These are phyloP conservation scores for Abrus precatorius DNA, from an alignment of 306 rosid genomes.

Conservation along the genomic window DNA sequence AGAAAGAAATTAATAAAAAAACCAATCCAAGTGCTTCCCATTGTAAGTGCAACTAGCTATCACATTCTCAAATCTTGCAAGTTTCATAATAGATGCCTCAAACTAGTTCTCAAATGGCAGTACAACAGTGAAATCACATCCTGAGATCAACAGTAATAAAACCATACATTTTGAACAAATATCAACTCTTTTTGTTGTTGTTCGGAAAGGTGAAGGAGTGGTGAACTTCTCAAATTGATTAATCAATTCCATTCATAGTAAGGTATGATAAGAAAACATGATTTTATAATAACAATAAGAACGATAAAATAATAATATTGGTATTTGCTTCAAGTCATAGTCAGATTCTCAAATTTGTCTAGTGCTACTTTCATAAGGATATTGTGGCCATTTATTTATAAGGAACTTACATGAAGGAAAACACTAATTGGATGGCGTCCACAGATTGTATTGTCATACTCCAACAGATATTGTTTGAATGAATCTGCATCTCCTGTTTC, in stretches of 20 bases:
- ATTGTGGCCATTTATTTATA: slow-evolving; percentile 13
- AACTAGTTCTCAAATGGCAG: background rate
- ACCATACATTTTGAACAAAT: background rate
- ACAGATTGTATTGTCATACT: slow-evolving; percentile 93
- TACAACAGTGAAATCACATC: background rate
- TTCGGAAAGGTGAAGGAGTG: background rate
- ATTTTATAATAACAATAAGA: background rate
- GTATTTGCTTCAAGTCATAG: slow-evolving; percentile 10
- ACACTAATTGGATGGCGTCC: slow-evolving; percentile 98
- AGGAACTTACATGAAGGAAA: slow-evolving; percentile 91
- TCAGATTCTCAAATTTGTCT: slow-evolving; percentile 28
- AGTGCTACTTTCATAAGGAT: slow-evolving; percentile 16
- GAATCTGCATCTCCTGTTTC: slow-evolving; percentile 95
- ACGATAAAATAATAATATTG: background rate
- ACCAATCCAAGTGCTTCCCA: slow-evolving; percentile 3
- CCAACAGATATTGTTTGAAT: slow-evolving; percentile 76
- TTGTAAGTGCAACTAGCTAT: background rate
- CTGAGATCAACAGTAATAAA: background rate
- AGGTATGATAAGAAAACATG: slow-evolving; percentile 32
- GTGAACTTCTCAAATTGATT: slow-evolving; percentile 23
- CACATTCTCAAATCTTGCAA: slow-evolving; percentile 13
- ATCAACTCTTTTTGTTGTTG: background rate
- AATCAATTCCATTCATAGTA: background rate
- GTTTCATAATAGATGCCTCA: slow-evolving; percentile 6
- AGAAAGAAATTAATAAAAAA: slow-evolving; percentile 8